These are phyloP conservation scores for Triticum urartu DNA, from an alignment of 176 grass and related monocot species.

Conservation along the genomic window DNA sequence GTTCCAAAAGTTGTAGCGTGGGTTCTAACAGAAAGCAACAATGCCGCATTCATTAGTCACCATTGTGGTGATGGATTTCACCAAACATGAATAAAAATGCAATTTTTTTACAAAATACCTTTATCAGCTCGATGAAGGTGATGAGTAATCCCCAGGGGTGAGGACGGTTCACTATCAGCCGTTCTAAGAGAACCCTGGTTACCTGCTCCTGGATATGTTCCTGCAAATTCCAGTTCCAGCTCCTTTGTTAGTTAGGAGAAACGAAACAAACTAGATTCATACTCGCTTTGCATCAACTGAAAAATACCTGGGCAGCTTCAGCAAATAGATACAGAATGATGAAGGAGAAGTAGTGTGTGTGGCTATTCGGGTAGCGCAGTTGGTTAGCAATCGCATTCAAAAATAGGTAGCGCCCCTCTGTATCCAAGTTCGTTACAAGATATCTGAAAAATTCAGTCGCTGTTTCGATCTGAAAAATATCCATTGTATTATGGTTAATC, in stretches of 20 bases:
- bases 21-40: conserved; percentile 49
- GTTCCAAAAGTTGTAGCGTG: conserved; percentile 78
- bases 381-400: conserved; percentile 90
- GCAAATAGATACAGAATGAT: conserved; percentile 81
- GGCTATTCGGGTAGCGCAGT: conserved; percentile 76
- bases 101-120: conserved; percentile 33
- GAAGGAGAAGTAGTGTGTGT: conserved; percentile 92
- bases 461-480: conserved; percentile 75
- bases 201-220: conserved; percentile 85
- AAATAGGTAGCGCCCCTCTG: conserved; percentile 76
- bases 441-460: conserved; percentile 70
- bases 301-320: conserved; percentile 52
- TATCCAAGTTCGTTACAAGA: conserved; percentile 71
- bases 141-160: conserved; percentile 90
- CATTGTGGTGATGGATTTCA: not conserved
- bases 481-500: conserved; percentile 59
- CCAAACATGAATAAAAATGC: not conserved
- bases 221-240: conserved; percentile 28
- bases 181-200: conserved; percentile 72
- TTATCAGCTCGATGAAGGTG: conserved; percentile 89
- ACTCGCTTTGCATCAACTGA: not conserved
- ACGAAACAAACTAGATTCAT: not conserved
- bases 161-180: conserved; percentile 78
- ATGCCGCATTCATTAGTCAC: not conserved
- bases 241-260: conserved; percentile 7